A percentile compares a stretch with the other conserved stretches of the same genome.
phyloP scores from a whole-genome alignment of 2,329 filamentous ascomycete genomes.

The Ophiocordyceps robertsii region DNA sequence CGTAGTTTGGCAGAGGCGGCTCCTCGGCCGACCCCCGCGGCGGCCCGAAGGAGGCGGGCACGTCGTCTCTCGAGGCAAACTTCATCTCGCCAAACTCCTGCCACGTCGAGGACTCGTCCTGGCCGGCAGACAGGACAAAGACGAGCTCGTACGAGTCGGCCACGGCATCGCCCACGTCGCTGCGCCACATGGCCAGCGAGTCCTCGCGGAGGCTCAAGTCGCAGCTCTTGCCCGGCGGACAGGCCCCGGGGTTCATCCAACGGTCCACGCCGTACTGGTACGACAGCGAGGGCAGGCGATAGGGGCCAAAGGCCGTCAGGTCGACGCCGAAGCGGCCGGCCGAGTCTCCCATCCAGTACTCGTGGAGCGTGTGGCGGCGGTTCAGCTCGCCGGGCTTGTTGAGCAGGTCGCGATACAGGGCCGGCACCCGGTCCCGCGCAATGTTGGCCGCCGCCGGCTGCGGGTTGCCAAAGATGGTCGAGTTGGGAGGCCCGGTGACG shows the following conservation, averaged over 20 bases:
- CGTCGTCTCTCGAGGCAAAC: conserved; percentile 30
- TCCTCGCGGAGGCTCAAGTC: conserved; percentile 34
- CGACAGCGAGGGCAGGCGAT: conserved; percentile 29
- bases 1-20: conserved; percentile 26
- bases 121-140: conserved; percentile 39
- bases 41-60: conserved; percentile 34
- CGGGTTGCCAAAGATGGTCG: conserved; percentile 37
- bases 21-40: conserved; percentile 18
- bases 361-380: conserved; percentile 36
- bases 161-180: conserved; percentile 34
- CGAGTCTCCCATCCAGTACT: conserved; percentile 45
- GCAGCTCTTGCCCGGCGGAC: conserved; percentile 27
- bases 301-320: conserved; percentile 37
- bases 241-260: conserved; percentile 33
- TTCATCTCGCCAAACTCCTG: conserved; percentile 44
- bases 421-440: conserved; percentile 30
- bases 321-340: conserved; percentile 38
- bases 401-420: conserved; percentile 35
- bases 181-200: conserved; percentile 33
- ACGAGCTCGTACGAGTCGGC: conserved; percentile 34
- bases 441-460: conserved; percentile 26
- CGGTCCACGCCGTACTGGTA: conserved; percentile 38
- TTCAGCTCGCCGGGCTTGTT: conserved; percentile 36
- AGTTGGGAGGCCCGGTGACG: conserved; percentile 28
- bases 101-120: conserved; percentile 42